Conservation (phyloP, 306 rosid genomes). For the Corylus heterophylla region DNA sequence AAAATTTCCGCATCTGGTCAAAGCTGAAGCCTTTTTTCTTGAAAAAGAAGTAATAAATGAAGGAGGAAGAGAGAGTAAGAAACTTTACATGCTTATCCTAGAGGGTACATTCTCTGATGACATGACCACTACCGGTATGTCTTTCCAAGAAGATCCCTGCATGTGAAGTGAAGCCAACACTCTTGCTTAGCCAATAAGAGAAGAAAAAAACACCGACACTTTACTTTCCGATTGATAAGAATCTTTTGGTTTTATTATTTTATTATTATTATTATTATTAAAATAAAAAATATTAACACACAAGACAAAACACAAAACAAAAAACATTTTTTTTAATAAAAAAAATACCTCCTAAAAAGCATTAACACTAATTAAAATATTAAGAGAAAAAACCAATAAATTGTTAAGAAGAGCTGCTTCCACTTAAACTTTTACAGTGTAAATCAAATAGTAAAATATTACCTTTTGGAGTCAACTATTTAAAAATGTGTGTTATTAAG, state of each 20-base stretch:
- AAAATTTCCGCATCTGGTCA: neutral
- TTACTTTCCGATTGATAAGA: neutral
- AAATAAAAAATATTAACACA: too few relatives aligned
- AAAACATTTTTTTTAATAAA: too few relatives aligned
- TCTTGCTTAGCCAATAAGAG: conserved; percentile 23
- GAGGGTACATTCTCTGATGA: conserved; percentile 97
- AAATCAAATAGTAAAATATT: too few relatives aligned
- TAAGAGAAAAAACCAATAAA: too few relatives aligned
- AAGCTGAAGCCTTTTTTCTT: neutral
- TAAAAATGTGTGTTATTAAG: too few relatives aligned
- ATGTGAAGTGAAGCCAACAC: conserved; percentile 24
- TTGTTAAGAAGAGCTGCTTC: too few relatives aligned
- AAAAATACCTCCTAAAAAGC: too few relatives aligned
- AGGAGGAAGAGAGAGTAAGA: neutral
- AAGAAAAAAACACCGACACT: neutral
- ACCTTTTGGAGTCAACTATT: too few relatives aligned
- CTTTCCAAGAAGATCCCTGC: conserved; percentile 97
- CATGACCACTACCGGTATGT: conserved; percentile 92
- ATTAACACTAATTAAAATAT: too few relatives aligned
- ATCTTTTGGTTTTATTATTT: too few relatives aligned
- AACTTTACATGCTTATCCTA: conserved; percentile 71
- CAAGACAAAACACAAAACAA: too few relatives aligned
- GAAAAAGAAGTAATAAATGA: neutral
- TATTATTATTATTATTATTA: too few relatives aligned
- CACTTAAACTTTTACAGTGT: neutral